Conservation (phyloP, 2,329 filamentous ascomycete genomes). For the Diplocarpon mali region DNA sequence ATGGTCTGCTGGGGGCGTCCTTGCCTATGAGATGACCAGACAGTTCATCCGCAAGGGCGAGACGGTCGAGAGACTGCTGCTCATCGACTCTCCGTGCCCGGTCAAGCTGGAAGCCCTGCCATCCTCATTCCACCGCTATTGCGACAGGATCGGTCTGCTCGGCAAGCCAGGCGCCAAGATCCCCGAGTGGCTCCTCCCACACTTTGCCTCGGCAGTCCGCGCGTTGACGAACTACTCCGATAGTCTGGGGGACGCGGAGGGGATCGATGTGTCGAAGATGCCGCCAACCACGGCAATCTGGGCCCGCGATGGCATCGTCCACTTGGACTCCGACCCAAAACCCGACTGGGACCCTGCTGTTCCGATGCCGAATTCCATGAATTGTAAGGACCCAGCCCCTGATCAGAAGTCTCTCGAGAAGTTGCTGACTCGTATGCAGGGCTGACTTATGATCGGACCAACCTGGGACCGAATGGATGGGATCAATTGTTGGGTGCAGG, state of each 20-base stretch:
- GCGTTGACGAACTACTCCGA: background rate
- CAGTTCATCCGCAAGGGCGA: conserved; percentile 47
- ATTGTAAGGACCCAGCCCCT: background rate
- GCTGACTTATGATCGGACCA: conserved; percentile 59
- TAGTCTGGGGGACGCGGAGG: conserved; percentile 34
- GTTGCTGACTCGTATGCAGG: conserved; percentile 48
- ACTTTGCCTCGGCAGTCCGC: conserved; percentile 37
- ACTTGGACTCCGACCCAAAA: background rate
- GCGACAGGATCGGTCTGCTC: conserved; percentile 59
- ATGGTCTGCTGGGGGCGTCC: conserved; percentile 66
- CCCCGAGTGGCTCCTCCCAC: conserved; percentile 61
- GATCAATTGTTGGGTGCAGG: conserved; percentile 24
- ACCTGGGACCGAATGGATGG: conserved; percentile 61
- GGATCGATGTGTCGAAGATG: conserved; percentile 41
- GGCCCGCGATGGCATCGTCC: conserved; percentile 49
- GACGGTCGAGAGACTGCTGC: conserved; percentile 44
- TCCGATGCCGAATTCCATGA: too few relatives aligned
- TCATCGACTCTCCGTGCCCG: conserved; percentile 56
- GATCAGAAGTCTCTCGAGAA: background rate
- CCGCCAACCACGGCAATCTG: conserved; percentile 56
- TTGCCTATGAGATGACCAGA: conserved; percentile 54
- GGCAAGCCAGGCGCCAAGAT: conserved; percentile 36
- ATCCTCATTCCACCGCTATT: conserved; percentile 40
- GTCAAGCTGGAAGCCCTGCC: conserved; percentile 58
- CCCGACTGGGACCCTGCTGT: background rate